Evolutionary conservation across 1,284 basidiomycete genomes (phyloP).

Genomic region (Austropuccinia psidii): DNA sequence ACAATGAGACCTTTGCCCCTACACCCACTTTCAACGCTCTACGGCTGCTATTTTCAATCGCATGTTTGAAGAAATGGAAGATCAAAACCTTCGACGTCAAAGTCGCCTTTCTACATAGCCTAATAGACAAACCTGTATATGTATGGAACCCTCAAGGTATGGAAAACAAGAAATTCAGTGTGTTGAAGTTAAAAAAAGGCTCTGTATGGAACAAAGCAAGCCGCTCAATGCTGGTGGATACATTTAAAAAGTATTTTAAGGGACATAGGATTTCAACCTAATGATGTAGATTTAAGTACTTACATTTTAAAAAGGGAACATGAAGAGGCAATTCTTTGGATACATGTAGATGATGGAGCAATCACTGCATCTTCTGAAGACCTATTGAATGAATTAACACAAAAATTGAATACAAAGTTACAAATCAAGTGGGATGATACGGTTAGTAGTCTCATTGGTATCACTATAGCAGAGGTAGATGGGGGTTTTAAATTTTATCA

Average conservation of each 20-base stretch:
- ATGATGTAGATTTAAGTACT: background rate
- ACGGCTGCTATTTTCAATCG: too few relatives aligned
- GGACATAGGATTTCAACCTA: background rate
- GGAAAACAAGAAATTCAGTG: too few relatives aligned
- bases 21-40: too few relatives aligned
- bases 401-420: background rate
- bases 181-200: background rate
- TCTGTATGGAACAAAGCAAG: slow-evolving; percentile 3
- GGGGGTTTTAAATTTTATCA: background rate
- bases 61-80: too few relatives aligned
- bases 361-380: background rate
- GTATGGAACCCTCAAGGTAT: too few relatives aligned
- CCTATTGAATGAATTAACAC: too few relatives aligned
- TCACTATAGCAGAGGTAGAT: background rate
- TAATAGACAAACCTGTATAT: too few relatives aligned
- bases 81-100: too few relatives aligned
- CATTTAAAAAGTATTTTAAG: background rate
- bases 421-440: background rate
- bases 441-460: background rate
- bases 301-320: background rate
- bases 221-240: slow-evolving; percentile 4
- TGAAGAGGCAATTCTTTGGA: background rate
- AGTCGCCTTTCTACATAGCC: too few relatives aligned
- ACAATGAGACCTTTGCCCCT: too few relatives aligned
- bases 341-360: slow-evolving; percentile 4